Conservation (phyloP, 345 rosid genomes). For the Cardamine chenopodiifolia region DNA sequence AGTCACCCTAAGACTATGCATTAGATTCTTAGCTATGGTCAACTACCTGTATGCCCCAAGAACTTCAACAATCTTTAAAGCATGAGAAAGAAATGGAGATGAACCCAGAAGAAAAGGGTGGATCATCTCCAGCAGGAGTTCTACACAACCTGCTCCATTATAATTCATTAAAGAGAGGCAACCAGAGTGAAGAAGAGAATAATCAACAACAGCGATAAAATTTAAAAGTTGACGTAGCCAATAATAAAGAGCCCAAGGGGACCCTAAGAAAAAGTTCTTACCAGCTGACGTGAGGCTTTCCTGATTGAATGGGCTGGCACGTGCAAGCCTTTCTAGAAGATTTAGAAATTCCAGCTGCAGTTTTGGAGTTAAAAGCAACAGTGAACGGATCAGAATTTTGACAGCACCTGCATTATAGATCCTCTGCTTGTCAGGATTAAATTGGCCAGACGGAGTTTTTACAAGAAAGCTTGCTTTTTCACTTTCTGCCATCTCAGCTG, state of each 20-base stretch:
- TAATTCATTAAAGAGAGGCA: conserved; percentile 14
- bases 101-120: conserved; percentile 75
- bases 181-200: conserved; percentile 30
- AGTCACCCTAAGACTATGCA: conserved; percentile 4
- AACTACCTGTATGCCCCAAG: conserved; percentile 91
- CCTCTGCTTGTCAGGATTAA: conserved; percentile 67
- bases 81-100: conserved; percentile 69
- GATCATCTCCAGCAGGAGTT: conserved; percentile 81
- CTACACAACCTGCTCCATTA: conserved; percentile 68
- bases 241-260: background rate
- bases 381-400: conserved; percentile 70
- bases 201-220: conserved; percentile 6
- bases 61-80: conserved; percentile 85
- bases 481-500: conserved; percentile 50
- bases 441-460: conserved; percentile 56
- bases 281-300: conserved; percentile 90
- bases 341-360: conserved; percentile 77
- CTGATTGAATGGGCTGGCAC: conserved; percentile 78
- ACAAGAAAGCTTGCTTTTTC: conserved; percentile 57
- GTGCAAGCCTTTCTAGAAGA: conserved; percentile 78
- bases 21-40: conserved; percentile 6
- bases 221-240: conserved; percentile 14
- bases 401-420: conserved; percentile 85
- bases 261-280: conserved; percentile 44
- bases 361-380: conserved; percentile 80